Conservation (phyloP, 345 rosid species). For the Hirschfeldia incana region DNA sequence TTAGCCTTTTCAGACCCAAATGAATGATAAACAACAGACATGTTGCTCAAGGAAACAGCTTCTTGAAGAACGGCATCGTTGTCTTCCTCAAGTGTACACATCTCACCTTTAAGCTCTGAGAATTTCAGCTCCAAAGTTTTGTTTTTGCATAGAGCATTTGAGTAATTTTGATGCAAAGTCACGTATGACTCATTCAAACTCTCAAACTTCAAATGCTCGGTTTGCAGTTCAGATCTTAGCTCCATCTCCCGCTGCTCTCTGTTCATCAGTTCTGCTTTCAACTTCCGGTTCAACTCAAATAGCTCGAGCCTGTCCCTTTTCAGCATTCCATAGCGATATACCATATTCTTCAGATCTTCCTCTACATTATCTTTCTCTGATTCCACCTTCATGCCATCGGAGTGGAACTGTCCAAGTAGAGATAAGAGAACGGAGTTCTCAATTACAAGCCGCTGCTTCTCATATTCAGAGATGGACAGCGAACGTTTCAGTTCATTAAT, state of each 20-base stretch:
- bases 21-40: slow-evolving; percentile 55
- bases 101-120: slow-evolving; percentile 51
- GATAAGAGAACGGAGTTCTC: slow-evolving; percentile 78
- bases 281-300: slow-evolving; percentile 54
- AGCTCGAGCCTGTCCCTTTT: slow-evolving; percentile 58
- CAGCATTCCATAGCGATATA: slow-evolving; percentile 43
- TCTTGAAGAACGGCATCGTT: slow-evolving; percentile 50
- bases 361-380: slow-evolving; percentile 50
- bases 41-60: slow-evolving; percentile 48
- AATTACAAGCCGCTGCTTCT: slow-evolving; percentile 60
- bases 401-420: slow-evolving; percentile 50
- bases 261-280: slow-evolving; percentile 51
- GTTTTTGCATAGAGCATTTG: slow-evolving; percentile 50
- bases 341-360: slow-evolving; percentile 47
- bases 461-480: slow-evolving; percentile 50
- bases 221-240: slow-evolving; percentile 48
- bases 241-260: slow-evolving; percentile 46
- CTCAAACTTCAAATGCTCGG: slow-evolving; percentile 44
- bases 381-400: slow-evolving; percentile 58
- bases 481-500: slow-evolving; percentile 60
- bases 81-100: slow-evolving; percentile 58
- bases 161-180: slow-evolving; percentile 54
- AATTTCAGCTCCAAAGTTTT: slow-evolving; percentile 46
- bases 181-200: slow-evolving; percentile 53
- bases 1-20: slow-evolving; percentile 56